Base-by-base conservation (phyloP, 768 basidiomycete species). In the Suillus hirtellus region DNA sequence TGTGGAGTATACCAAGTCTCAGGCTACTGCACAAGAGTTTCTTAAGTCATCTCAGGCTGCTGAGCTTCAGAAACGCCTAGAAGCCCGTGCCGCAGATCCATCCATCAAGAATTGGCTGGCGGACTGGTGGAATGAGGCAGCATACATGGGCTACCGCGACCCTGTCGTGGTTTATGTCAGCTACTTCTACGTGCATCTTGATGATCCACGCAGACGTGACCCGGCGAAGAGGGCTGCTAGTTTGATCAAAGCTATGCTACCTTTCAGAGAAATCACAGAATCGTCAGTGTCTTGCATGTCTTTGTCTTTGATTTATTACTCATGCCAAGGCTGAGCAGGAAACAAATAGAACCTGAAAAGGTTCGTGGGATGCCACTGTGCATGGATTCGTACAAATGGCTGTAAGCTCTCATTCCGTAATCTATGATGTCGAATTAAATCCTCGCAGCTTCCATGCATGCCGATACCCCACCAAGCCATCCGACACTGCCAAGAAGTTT, bases 71-170 rank as follows among this genome's bases (percentile, higher is more conserved):
- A 75, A 79, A 42, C 82, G 97, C 2, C 82, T 99, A 40, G 82
- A 93, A 71, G 81, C 84, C 24, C 85, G 95, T 2, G 94, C 95
- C 0, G 80, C 81, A 0, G 81, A 86, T 31, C 83, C 85, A 1
- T 75, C 76, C 19, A 75, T 78, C 60, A 80, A 79, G 69, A 95
- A 84, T 79, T 99, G 97, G 97, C 82, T 99, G n/a, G 84, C 85
- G 54, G 94, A 96, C 59, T 99, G 97, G 97, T 99, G 96, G 96
- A 96, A 99, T 76, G 93, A 97, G 42, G 85, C 75, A 5, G 96
- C 96, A 19, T 93, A 92, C 73, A 89, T 93, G 89, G 89, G 80
- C 7, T 93, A 92, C 71, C 84, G 93, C 55, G 96, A 96, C 69
- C 88, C 95, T 2, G 92, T 97, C 55, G 89, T 96, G 37, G 91